Base-by-base conservation (phyloP, 2,329 filamentous ascomycete species). In the Thelonectria rubi region DNA sequence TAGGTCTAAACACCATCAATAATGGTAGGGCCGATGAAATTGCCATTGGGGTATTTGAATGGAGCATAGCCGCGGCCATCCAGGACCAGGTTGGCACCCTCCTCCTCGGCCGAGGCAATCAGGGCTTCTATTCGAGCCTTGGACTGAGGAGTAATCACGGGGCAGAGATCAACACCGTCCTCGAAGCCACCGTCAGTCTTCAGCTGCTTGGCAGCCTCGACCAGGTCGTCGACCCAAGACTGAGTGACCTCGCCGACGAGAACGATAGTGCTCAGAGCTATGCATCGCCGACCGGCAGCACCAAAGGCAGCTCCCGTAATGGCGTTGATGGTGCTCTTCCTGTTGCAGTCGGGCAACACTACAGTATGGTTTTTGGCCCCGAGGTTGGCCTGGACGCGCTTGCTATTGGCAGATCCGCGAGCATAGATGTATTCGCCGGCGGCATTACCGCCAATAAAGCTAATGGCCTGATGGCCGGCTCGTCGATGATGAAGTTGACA, bases 321-420 rank as follows among this genome's bases (percentile, higher is more conserved):
- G 42, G 90, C 88, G 79, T 93, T 94, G 70, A 94, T 81, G 66
- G 92, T 91, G 71, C 93, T 90, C 81, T 94, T 93, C 85, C 92
- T 93, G 82, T 94, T 93, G 81, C 88, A 90, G 81, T 94, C 91
- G n/a, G 91, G 91, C 63, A 94, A 84, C 30, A 94, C 88, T 55
- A 90, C 90, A 21, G 91, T 91, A 77, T 94, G 91, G 82, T 94
- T 94, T 85, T 94, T 94, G 66, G 91, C 91, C 39, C 91, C 91
- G 65, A 94, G 80, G 79, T 94, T 94, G 75, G 91, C 91, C 79
- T 94, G 91, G 18, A 93, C 90, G 71, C 91, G 89, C 84, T 94
- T 94, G 73, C 91, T 91, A 71, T 93, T 92, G 72, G 90, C 91
- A 1, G 90, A 92, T 24, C 86, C 91, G 55, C 90, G 86, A 49